Base-by-base conservation (phyloP, 1,284 basidiomycete genomes). In the Stygiomarasmius scandens region DNA sequence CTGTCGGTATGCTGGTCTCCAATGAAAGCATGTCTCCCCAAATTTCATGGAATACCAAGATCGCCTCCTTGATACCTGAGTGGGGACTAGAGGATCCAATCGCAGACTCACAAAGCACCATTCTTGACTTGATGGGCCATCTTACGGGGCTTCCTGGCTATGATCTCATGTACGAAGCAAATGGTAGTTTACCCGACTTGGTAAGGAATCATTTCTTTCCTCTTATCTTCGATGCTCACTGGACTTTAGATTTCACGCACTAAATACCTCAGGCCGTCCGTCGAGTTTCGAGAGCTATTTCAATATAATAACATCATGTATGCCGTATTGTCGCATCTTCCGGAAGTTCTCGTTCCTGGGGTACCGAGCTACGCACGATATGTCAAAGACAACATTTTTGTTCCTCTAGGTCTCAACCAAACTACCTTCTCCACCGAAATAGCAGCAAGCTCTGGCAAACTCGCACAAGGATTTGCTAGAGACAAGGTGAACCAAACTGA, bases 61-160 rank as follows among this genome's bases (percentile, higher is more conserved):
- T 71, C 12, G 55, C 56, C 10, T 59, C 64, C 9, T 27, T 71
- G 8, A 50, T 67, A 6, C 67, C 69, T 0, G 56, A 54, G 12
- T 69, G 63, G 62, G 56, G 57, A 44, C 43, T 68, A n/a, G 22
- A 25, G n/a, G 66, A 67, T 52, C 60, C 63, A 0, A 25, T 66
- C 32, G 67, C 66, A 14, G 50, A 64, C 1, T 48, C 56, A 25
- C n/a, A 32, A 32, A 32, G 6, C 29, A 32, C 29, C 5, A 32
- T 32, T 11, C 50, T 63, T 29, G 69, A 71, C 52, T 52, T 63
- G 16, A 69, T 69, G 66, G 63, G 58, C 38, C 68, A 69, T 52
- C 67, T 66, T 23, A 67, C 65, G 14, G 69, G 69, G 0, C 55
- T 64, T 16, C 68, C 69, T 44, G 59, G 55, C 16, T 66, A 62